These are phyloP conservation scores for Spongospora subterranea DNA, from an alignment of 208 protist genomes.

Conservation along the genomic window DNA sequence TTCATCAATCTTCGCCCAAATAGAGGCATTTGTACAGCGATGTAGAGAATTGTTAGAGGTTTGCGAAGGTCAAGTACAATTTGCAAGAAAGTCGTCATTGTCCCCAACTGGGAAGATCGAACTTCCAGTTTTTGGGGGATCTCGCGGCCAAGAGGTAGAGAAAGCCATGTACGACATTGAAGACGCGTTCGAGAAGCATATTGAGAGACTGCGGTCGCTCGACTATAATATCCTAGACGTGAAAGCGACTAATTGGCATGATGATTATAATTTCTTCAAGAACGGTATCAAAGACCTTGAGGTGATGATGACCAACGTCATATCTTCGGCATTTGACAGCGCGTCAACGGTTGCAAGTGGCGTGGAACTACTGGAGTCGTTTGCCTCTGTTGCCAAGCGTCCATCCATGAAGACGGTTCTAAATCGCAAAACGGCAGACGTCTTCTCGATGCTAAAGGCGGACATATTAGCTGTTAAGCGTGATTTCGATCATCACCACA, in stretches of 20 bases:
- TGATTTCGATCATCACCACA: constrained; percentile 87
- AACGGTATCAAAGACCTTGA: constrained; percentile 93
- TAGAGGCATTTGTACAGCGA: constrained; percentile 94
- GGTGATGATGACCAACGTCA: constrained; percentile 94
- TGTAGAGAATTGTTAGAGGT: constrained; percentile 94
- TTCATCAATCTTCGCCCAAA: constrained; percentile 88
- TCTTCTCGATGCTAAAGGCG: constrained; percentile 84
- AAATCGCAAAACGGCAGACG: constrained; percentile 85
- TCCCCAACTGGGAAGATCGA: background rate
- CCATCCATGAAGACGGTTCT: constrained; percentile 89
- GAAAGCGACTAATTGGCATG: constrained; percentile 93
- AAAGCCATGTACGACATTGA: constrained; percentile 92
- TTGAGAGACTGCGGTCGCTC: constrained; percentile 83
- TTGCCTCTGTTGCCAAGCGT: constrained; percentile 88
- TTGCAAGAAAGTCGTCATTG: constrained; percentile 82
- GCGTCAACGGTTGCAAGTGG: constrained; percentile 85
- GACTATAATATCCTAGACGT: constrained; percentile 95
- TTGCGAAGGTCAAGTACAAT: constrained; percentile 94
- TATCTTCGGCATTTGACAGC: constrained; percentile 91
- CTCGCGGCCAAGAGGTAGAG: constrained; percentile 90
- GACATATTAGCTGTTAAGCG: constrained; percentile 84
- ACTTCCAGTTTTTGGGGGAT: constrained; percentile 90
- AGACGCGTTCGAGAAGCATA: constrained; percentile 74
- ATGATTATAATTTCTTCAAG: constrained; percentile 94
- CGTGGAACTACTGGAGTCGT: constrained; percentile 93